Conservation (phyloP, 2,329 filamentous ascomycete genomes). For the Fusarium sp. region DNA sequence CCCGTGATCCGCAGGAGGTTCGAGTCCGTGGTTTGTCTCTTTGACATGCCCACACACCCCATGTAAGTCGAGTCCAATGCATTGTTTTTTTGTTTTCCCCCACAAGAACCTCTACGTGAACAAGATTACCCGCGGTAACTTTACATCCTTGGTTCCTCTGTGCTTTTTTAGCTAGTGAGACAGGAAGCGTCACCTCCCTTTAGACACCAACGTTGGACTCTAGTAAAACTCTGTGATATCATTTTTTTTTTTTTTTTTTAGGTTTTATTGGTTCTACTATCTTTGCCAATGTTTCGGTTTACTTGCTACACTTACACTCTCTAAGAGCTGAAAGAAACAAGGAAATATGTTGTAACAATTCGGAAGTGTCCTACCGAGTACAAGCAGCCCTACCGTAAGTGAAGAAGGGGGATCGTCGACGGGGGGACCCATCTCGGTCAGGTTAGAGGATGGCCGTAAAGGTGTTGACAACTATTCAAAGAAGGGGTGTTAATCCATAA, state of each 20-base stretch:
- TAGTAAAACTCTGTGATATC: neutral
- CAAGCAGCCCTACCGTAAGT: neutral
- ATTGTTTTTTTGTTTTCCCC: neutral
- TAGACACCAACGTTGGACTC: neutral
- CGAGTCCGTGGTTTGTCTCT: neutral
- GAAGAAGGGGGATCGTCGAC: neutral
- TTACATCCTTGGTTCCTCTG: neutral
- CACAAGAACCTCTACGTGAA: neutral
- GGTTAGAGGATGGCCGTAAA: neutral
- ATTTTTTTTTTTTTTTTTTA: neutral
- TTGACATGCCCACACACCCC: neutral
- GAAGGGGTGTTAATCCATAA: neutral
- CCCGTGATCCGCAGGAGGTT: neutral
- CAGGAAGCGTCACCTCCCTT: neutral
- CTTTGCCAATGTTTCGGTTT: neutral
- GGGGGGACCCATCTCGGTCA: neutral
- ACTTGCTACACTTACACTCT: neutral
- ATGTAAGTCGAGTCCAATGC: neutral
- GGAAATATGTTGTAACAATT: neutral
- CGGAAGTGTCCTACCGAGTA: neutral
- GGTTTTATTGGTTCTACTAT: conserved; percentile 2
- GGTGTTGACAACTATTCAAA: neutral
- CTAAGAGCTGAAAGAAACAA: neutral
- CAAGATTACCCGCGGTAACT: neutral
- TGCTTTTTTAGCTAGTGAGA: neutral